Evolutionary conservation across 805 yeast species (phyloP).

Genomic region (Kodamaea jinghongensis): DNA sequence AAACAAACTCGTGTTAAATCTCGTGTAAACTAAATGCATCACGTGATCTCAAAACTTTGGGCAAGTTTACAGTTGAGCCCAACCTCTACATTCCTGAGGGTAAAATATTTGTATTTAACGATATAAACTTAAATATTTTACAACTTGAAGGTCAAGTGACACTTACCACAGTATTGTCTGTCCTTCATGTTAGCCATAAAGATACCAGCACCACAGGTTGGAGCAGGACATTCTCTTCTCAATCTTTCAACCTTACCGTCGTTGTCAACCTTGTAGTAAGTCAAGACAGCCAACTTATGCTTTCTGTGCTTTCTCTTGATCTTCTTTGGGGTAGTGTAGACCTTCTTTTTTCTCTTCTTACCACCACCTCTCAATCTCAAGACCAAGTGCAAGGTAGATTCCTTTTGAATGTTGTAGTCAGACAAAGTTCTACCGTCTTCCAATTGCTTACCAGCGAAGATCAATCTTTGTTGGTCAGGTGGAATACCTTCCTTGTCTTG

Average conservation of each 20-base stretch:
- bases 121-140: slow-evolving; percentile 9
- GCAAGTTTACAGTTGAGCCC: no score
- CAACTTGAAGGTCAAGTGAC: slow-evolving; percentile 87
- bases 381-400: slow-evolving; percentile 95
- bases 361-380: slow-evolving; percentile 97
- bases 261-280: slow-evolving; percentile 98
- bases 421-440: slow-evolving; percentile 99
- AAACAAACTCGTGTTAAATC: no score
- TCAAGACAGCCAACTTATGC: slow-evolving; percentile 98
- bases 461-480: slow-evolving; percentile 99
- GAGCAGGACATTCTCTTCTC: slow-evolving; percentile 95
- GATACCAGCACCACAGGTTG: slow-evolving; percentile 96
- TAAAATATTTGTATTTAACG: no score
- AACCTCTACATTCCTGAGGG: no score
- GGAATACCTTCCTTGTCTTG: slow-evolving; percentile 99
- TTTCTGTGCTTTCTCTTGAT: slow-evolving; percentile 99
- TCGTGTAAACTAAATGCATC: no score
- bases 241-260: slow-evolving; percentile 98
- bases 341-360: slow-evolving; percentile 99
- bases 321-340: slow-evolving; percentile 99
- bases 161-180: slow-evolving; percentile 99
- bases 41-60: no score
- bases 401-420: slow-evolving; percentile 99
- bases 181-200: slow-evolving; percentile 99
- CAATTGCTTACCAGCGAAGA: slow-evolving; percentile 99